Conservation (phyloP, 2,329 filamentous ascomycete species). For the Hypoxylon sp. region DNA sequence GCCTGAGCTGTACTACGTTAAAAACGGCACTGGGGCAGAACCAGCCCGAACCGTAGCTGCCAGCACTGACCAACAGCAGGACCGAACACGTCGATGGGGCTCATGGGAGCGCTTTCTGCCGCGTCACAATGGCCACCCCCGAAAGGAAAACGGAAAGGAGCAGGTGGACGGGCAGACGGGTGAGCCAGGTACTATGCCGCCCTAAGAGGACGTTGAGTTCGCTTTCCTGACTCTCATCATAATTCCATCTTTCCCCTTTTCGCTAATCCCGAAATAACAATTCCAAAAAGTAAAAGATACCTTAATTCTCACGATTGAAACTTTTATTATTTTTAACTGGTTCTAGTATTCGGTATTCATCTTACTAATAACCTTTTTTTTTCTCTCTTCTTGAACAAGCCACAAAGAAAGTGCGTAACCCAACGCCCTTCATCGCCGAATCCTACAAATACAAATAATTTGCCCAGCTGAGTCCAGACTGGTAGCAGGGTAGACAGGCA, state of each 20-base stretch:
- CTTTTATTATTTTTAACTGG: not conserved
- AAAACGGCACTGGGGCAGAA: conserved; percentile 6
- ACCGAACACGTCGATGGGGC: conserved; percentile 30
- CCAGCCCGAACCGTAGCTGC: conserved; percentile 6
- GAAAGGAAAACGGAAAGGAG: conserved; percentile 21
- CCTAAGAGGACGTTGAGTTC: conserved; percentile 14
- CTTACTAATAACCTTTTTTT: conserved; percentile 11
- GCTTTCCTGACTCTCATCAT: conserved; percentile 20
- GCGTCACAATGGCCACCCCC: conserved; percentile 47
- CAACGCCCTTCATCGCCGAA: not conserved
- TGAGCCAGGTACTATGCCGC: conserved; percentile 14
- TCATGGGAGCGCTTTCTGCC: conserved; percentile 38
- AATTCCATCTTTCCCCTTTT: conserved; percentile 24
- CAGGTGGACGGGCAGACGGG: conserved; percentile 18
- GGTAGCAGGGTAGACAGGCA: not conserved
- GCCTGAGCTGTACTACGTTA: conserved; percentile 4
- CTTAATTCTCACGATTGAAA: conserved; percentile 11
- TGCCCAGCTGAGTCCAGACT: conserved; percentile 6
- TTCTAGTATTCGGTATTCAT: not conserved
- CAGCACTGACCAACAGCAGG: conserved; percentile 23
- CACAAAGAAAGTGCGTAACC: not conserved
- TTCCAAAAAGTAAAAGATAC: conserved; percentile 6
- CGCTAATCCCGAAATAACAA: conserved; percentile 11
- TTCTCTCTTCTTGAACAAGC: not conserved
- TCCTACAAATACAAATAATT: conserved; percentile 6